phyloP scores from a whole-genome alignment of 2,329 filamentous ascomycete genomes.

The Raffaelea albimanens region DNA sequence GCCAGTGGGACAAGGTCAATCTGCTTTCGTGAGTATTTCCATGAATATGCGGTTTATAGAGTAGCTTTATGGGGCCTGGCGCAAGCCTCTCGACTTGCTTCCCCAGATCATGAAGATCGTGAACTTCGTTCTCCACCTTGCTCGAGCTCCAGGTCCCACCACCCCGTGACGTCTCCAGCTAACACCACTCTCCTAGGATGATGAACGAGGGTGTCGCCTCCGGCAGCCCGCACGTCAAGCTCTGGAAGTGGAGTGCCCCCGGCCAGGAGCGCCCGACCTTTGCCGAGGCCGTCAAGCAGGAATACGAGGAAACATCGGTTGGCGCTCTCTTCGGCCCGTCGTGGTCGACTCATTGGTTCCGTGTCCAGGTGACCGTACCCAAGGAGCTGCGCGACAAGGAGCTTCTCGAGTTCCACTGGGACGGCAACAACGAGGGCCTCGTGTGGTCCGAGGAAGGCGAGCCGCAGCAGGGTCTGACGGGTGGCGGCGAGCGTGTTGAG shows the following conservation, averaged over 20 bases:
- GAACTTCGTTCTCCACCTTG: too few relatives aligned
- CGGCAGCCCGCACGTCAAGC: slow-evolving; percentile 68
- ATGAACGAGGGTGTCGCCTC: slow-evolving; percentile 58
- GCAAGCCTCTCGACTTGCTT: too few relatives aligned
- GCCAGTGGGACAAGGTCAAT: slow-evolving; percentile 17
- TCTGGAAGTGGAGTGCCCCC: slow-evolving; percentile 79
- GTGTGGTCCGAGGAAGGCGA: slow-evolving; percentile 88
- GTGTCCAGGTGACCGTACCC: slow-evolving; percentile 69
- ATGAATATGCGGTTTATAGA: not conserved
- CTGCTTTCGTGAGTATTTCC: slow-evolving; percentile 14
- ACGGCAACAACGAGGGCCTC: slow-evolving; percentile 87
- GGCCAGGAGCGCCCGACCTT: slow-evolving; percentile 74
- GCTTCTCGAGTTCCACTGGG: slow-evolving; percentile 92
- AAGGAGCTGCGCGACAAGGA: slow-evolving; percentile 62
- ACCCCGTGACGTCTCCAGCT: too few relatives aligned
- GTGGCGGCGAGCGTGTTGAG: slow-evolving; percentile 77
- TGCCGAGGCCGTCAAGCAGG: slow-evolving; percentile 65
- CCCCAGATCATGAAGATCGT: not conserved
- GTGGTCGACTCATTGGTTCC: slow-evolving; percentile 98
- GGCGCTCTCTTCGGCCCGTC: slow-evolving; percentile 83
- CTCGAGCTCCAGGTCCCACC: too few relatives aligned
- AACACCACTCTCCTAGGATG: slow-evolving; percentile 39
- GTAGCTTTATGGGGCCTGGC: too few relatives aligned
- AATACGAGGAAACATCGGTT: slow-evolving; percentile 64
- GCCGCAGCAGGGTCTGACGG: slow-evolving; percentile 84